phyloP scores from a whole-genome alignment of 2,329 filamentous ascomycete genomes.

The Xylariales sp. region DNA sequence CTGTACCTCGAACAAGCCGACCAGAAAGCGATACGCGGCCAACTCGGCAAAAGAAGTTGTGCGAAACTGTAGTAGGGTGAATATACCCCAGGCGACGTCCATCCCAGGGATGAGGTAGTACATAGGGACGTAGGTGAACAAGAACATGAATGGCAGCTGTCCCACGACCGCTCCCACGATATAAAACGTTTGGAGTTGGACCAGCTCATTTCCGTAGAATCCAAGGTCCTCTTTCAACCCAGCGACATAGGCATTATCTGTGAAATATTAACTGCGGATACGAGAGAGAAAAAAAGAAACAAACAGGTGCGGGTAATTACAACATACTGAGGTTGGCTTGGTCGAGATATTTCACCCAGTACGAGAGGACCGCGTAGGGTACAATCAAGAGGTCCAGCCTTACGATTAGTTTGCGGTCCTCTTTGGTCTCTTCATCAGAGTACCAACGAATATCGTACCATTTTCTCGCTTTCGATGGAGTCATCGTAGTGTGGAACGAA shows the following conservation, averaged over 20 bases:
- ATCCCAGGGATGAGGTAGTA: constrained; percentile 56
- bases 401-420: constrained; percentile 63
- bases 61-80: constrained; percentile 67
- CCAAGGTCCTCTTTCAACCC: constrained; percentile 43
- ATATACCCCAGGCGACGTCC: constrained; percentile 66
- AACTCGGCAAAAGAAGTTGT: constrained; percentile 61
- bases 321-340: constrained; percentile 63
- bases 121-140: constrained; percentile 42
- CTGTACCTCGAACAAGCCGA: constrained; percentile 63
- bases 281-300: constrained; percentile 13
- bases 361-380: constrained; percentile 65
- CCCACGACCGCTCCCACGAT: constrained; percentile 40
- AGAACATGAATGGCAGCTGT: constrained; percentile 41
- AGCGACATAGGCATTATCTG: constrained; percentile 45
- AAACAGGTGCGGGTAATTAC: constrained; percentile 8
- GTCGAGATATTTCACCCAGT: constrained; percentile 68
- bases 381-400: constrained; percentile 68
- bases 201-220: constrained; percentile 42
- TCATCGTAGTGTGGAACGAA: constrained; percentile 20
- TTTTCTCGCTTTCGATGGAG: constrained; percentile 36
- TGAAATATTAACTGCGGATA: constrained; percentile 13
- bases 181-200: constrained; percentile 43
- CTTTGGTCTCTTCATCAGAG: constrained; percentile 59
- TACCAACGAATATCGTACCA: constrained; percentile 61
- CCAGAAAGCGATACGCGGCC: constrained; percentile 64